Percentiles rank a stretch among this genome's conserved stretches.
These are phyloP conservation scores for Mycena citricolor DNA, from an alignment of 1,284 basidiomycete species.

Conservation along the genomic window DNA sequence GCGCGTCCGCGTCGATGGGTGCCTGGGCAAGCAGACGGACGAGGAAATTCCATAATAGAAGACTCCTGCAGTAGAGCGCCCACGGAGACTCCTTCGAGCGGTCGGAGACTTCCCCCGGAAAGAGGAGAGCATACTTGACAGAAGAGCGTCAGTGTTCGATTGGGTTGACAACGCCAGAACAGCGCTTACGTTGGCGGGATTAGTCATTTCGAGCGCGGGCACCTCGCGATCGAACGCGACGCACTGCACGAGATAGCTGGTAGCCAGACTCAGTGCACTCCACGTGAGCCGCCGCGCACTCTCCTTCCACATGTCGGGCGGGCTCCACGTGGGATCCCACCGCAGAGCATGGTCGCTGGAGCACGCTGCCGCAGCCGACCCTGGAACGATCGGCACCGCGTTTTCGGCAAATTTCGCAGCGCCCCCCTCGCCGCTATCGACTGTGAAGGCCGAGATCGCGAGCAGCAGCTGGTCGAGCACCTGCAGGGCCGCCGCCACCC, in stretches of 20 bases:
- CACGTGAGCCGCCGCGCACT: constrained; percentile 72
- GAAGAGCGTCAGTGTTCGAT: constrained; percentile 34
- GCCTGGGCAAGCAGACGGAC: constrained; percentile 43
- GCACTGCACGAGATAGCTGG: constrained; percentile 65
- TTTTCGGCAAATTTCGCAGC: constrained; percentile 23
- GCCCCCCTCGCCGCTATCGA: constrained; percentile 40
- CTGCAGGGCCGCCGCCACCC: constrained; percentile 50
- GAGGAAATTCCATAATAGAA: constrained; percentile 76
- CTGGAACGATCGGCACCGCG: constrained; percentile 25
- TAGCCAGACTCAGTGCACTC: constrained; percentile 66
- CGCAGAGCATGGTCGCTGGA: too few species aligned
- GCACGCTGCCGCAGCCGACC: constrained; percentile 1
- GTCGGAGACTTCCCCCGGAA: constrained; percentile 35
- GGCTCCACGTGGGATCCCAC: constrained; percentile 60
- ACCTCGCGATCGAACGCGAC: constrained; percentile 61
- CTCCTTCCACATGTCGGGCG: constrained; percentile 58
- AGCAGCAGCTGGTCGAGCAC: constrained; percentile 65
- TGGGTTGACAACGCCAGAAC: neutral
- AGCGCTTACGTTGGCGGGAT: constrained; percentile 55
- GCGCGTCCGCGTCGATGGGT: constrained; percentile 15
- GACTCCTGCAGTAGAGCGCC: constrained; percentile 75
- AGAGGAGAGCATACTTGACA: constrained; percentile 49
- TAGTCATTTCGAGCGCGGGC: constrained; percentile 47
- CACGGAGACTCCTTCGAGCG: constrained; percentile 46
- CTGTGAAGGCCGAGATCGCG: constrained; percentile 35